Evolutionary conservation across 805 yeast species (phyloP).

Genomic region (Isabelozyma gotoi): DNA sequence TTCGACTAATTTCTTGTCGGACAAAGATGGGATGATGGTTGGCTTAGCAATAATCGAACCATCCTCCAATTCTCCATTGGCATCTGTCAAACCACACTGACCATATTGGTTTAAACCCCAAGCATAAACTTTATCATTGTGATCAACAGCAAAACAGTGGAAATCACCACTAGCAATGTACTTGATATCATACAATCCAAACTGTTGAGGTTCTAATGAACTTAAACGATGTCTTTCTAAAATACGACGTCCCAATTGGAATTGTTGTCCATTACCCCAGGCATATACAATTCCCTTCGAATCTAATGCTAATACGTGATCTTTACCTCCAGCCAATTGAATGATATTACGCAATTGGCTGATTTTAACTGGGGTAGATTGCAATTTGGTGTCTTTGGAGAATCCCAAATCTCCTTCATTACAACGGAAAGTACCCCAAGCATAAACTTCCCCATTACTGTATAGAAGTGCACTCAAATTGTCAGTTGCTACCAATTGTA

Average conservation of each 20-base stretch:
- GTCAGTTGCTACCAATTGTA: constrained; percentile 89
- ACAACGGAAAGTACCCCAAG: constrained; percentile 97
- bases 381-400: constrained; percentile 57
- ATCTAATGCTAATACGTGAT: constrained; percentile 84
- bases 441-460: constrained; percentile 83
- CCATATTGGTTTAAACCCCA: constrained; percentile 99
- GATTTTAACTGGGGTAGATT: constrained; percentile 66
- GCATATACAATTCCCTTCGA: constrained; percentile 84
- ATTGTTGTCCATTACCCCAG: constrained; percentile 97
- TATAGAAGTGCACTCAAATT: constrained; percentile 80
- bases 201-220: constrained; percentile 76
- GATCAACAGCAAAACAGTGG: constrained; percentile 89
- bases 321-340: constrained; percentile 89
- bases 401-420: constrained; percentile 92
- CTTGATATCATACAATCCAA: constrained; percentile 77
- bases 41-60: constrained; percentile 82
- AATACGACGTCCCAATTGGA: constrained; percentile 85
- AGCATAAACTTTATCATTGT: constrained; percentile 65
- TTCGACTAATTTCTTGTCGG: constrained; percentile 52
- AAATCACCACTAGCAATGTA: constrained; percentile 91
- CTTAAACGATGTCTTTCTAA: constrained; percentile 73
- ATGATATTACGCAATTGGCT: constrained; percentile 64
- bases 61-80: constrained; percentile 73
- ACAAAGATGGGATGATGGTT: constrained; percentile 64
- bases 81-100: constrained; percentile 74